A percentile compares a stretch with the other conserved stretches of the same genome.
Conservation (phyloP, 2,329 filamentous ascomycete species). For the Claviceps spartinae region DNA sequence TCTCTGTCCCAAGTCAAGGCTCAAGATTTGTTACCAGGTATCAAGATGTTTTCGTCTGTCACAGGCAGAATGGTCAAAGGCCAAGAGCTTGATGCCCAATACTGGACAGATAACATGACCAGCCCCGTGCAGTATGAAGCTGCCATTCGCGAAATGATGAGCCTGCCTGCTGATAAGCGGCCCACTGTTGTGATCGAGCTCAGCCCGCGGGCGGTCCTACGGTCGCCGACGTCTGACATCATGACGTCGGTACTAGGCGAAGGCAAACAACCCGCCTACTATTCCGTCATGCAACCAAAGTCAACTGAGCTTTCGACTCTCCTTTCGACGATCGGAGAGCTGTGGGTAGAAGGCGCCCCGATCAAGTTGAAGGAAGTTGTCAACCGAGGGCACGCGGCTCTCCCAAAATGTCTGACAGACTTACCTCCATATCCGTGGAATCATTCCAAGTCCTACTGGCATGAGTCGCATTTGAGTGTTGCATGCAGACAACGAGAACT, state of each 20-base stretch:
- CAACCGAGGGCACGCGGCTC: slow-evolving; percentile 7
- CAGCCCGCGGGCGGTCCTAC: slow-evolving; percentile 24
- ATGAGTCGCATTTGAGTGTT: slow-evolving; percentile 33
- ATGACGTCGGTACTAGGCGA: slow-evolving; percentile 10
- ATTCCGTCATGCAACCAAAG: slow-evolving; percentile 16
- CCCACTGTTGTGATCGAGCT: slow-evolving; percentile 28
- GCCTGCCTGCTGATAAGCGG: slow-evolving; percentile 11
- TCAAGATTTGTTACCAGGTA: slow-evolving; percentile 5
- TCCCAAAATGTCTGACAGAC: slow-evolving; percentile 25
- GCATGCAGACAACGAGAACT: slow-evolving; percentile 30
- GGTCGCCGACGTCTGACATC: slow-evolving; percentile 24
- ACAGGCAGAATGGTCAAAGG: slow-evolving; percentile 16
- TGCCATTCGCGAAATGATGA: slow-evolving; percentile 24
- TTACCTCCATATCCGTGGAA: slow-evolving; percentile 43
- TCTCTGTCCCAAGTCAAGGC: slow-evolving; percentile 13
- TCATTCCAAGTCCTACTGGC: slow-evolving; percentile 37
- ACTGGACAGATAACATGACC: slow-evolving; percentile 34
- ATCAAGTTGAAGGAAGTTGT: slow-evolving; percentile 20
- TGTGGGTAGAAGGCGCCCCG: slow-evolving; percentile 23
- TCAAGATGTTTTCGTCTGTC: slow-evolving; percentile 29
- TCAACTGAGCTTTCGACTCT: slow-evolving; percentile 12
- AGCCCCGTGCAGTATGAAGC: slow-evolving; percentile 29
- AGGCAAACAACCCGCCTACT: slow-evolving; percentile 10
- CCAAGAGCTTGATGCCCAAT: slow-evolving; percentile 18
- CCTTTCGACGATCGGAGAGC: slow-evolving; percentile 19